These are phyloP conservation scores for Corynespora cassiicola DNA, from an alignment of 2,329 filamentous ascomycete species.

Conservation along the genomic window DNA sequence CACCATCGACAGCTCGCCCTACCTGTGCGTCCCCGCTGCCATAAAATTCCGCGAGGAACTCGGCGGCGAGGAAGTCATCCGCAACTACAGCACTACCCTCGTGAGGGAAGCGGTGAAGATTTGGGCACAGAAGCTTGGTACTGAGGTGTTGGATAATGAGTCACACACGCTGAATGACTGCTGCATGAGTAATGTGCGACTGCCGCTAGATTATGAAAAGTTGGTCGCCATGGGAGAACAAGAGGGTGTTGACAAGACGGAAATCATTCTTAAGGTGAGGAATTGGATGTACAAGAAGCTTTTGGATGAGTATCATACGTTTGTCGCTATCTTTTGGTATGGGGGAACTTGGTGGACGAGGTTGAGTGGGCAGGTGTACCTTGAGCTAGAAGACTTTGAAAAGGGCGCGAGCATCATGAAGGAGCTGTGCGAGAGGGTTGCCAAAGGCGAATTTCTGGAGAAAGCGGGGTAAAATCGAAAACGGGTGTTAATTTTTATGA, in stretches of 20 bases:
- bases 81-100: slow-evolving; percentile 67
- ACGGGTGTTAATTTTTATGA: no score
- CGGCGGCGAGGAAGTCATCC: slow-evolving; percentile 76
- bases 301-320: slow-evolving; percentile 72
- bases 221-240: slow-evolving; percentile 26
- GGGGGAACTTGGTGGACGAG: slow-evolving; percentile 71
- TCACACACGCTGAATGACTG: slow-evolving; percentile 69
- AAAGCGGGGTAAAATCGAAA: no score
- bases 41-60: slow-evolving; percentile 74
- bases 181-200: slow-evolving; percentile 73
- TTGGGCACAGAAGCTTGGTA: slow-evolving; percentile 70
- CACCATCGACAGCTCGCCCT: slow-evolving; percentile 75
- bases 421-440: slow-evolving; percentile 60
- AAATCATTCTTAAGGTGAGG: slow-evolving; percentile 37
- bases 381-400: slow-evolving; percentile 81
- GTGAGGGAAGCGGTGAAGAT: slow-evolving; percentile 68
- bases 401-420: slow-evolving; percentile 68
- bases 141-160: slow-evolving; percentile 73
- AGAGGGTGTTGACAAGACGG: slow-evolving; percentile 21
- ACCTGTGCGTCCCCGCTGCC: slow-evolving; percentile 73
- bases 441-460: slow-evolving; percentile 55
- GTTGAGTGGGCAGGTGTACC: slow-evolving; percentile 81
- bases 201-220: slow-evolving; percentile 65
- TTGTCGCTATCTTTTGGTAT: slow-evolving; percentile 70
- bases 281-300: slow-evolving; percentile 48